Base-by-base conservation (phyloP, 305 asterid genomes). In the Lippia alba region DNA sequence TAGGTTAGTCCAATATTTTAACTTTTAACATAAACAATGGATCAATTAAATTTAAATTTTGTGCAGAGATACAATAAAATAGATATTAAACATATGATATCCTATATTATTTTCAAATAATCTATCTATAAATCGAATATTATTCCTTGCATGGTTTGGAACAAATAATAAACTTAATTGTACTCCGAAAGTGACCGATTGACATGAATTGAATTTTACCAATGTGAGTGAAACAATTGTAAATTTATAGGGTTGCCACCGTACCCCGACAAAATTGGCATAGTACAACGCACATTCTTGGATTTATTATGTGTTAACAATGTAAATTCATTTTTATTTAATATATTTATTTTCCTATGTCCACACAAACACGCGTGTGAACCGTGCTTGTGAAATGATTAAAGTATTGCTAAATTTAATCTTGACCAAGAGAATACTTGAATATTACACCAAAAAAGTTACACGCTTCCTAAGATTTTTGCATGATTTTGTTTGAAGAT, bases 331-430 rank as follows among this genome's bases (percentile, higher is more conserved):
- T 63, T 20, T 0, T 44, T 6, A 11, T 44, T 44, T 11, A 6
- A 17, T 33, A 50, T n/a, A n/a, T n/a, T 64, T 44, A 64, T 54
- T 56, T 72, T 64, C 39, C 50, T 64, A 66, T 36, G 58, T 66
- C 59, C 63, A 66, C 68, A 64, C 66, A n/a, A 30, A 44, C 76
- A 55, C 78, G 66, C 78, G 78, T 74, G 78, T 53, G 53, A 58
- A 49, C 55, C 19, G 40, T 33, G 0, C 78, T 11, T 66, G 68
- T 40, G 73, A 49, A 73, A 56, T 49, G 12, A 73, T 66, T 34
- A 18, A 45, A 6, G 17, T 40, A 8, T 41, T 39, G 33, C 51
- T 34, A 56, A 12, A 45, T 62, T 53, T 40, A 56, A 61, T 56
- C 56, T 51, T 54, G 14, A 49, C 12, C 15, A 36, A 19, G 12